These are phyloP conservation scores for Durusdinium trenchii DNA, from an alignment of 73 alveolate genomes.

Conservation along the genomic window DNA sequence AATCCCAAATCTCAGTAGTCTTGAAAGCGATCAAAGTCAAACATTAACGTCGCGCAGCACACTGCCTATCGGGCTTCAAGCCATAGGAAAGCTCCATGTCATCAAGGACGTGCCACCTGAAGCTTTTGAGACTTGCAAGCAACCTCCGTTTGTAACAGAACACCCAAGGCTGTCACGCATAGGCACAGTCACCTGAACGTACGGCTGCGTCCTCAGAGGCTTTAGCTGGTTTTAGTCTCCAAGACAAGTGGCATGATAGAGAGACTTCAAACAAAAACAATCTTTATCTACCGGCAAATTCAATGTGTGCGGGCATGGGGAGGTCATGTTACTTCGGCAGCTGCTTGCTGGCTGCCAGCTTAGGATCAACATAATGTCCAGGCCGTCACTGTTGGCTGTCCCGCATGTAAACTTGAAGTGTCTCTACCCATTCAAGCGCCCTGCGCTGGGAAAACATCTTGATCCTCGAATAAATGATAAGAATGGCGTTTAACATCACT, in stretches of 20 bases:
- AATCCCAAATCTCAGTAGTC: background rate
- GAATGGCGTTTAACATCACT: background rate
- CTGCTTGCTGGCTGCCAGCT: background rate
- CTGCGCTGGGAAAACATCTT: too few species aligned
- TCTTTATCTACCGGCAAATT: background rate
- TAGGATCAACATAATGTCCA: background rate
- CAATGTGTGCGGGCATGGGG: background rate
- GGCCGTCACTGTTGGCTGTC: background rate
- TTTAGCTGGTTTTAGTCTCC: background rate
- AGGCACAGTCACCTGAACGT: background rate
- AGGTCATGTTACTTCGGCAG: background rate
- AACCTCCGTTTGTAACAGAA: background rate
- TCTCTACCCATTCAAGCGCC: background rate
- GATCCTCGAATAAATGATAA: background rate
- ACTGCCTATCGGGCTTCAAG: slow-evolving; percentile 3
- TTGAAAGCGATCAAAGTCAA: background rate
- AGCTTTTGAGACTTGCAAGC: background rate
- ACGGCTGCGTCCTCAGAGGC: slow-evolving; percentile 33
- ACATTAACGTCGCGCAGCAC: too few species aligned
- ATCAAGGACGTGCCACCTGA: slow-evolving; percentile 38
- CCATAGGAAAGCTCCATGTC: slow-evolving; percentile 1
- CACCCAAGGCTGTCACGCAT: background rate
- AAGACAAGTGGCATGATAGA: background rate
- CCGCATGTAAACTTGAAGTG: background rate
- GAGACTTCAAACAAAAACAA: too few species aligned